phyloP scores from a whole-genome alignment of 306 rosid species.

The Pueraria montana region DNA sequence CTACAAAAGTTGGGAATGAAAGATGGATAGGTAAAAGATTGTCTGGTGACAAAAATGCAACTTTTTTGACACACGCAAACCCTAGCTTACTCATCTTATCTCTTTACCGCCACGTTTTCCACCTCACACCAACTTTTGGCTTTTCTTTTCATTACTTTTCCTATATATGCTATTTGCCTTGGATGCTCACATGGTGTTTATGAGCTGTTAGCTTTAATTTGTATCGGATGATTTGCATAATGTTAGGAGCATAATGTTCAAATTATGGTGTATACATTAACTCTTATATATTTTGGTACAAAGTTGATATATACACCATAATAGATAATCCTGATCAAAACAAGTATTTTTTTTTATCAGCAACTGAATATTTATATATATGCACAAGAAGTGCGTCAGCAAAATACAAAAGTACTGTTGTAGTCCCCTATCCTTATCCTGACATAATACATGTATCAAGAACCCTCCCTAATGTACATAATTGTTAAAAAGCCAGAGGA shows the following conservation, averaged over 20 bases:
- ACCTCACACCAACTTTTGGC: constrained; percentile 52
- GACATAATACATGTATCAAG: too few species aligned
- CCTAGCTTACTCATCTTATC: constrained; percentile 45
- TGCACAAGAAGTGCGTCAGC: too few species aligned
- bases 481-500: too few species aligned
- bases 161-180: constrained; percentile 54
- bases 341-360: too few species aligned
- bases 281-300: too few species aligned
- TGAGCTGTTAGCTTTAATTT: constrained; percentile 29
- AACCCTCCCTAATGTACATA: too few species aligned
- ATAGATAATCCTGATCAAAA: too few species aligned
- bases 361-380: too few species aligned
- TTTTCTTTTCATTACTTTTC: constrained; percentile 56
- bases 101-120: constrained; percentile 51
- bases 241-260: not conserved
- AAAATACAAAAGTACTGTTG: too few species aligned
- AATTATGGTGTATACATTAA: too few species aligned
- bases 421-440: too few species aligned
- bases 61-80: constrained; percentile 59
- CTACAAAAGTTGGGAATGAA: constrained; percentile 56
- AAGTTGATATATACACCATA: too few species aligned
- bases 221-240: not conserved
- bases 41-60: constrained; percentile 55
- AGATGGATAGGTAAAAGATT: constrained; percentile 58
- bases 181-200: constrained; percentile 61